Evolutionary conservation across 116 monocot genomes (phyloP).

Genomic region (Posidonia oceanica): DNA sequence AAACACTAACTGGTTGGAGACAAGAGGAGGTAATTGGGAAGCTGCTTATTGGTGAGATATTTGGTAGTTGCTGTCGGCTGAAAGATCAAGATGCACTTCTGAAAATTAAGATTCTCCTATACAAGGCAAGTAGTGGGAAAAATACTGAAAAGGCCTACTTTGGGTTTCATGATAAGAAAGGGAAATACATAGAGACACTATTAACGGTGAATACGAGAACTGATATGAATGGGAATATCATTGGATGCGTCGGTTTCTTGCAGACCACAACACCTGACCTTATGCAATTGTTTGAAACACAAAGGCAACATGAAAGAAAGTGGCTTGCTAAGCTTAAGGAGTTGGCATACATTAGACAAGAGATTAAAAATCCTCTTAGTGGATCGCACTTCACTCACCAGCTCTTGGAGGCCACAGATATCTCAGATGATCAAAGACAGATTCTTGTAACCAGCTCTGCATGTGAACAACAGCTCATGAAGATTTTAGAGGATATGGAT

Average conservation of each 20-base stretch:
- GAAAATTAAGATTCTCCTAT: slow-evolving; percentile 35
- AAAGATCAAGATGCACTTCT: slow-evolving; percentile 36
- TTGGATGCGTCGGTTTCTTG: slow-evolving; percentile 39
- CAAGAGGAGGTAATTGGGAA: slow-evolving; percentile 32
- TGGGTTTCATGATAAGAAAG: slow-evolving; percentile 29
- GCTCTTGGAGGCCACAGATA: slow-evolving; percentile 39
- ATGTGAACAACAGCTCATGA: slow-evolving; percentile 55
- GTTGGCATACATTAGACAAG: slow-evolving; percentile 65
- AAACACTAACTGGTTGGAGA: slow-evolving; percentile 35
- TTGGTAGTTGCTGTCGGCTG: slow-evolving; percentile 31
- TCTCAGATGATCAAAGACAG: slow-evolving; percentile 60
- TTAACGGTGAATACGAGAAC: slow-evolving; percentile 28
- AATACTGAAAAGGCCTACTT: slow-evolving; percentile 34
- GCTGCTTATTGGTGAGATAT: slow-evolving; percentile 35
- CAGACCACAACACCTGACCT: slow-evolving; percentile 41
- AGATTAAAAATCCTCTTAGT: slow-evolving; percentile 59
- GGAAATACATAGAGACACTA: slow-evolving; percentile 33
- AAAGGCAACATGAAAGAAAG: slow-evolving; percentile 46
- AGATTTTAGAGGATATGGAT: slow-evolving; percentile 27
- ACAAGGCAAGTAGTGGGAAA: slow-evolving; percentile 29
- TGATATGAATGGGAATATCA: slow-evolving; percentile 19
- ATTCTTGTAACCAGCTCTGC: slow-evolving; percentile 47
- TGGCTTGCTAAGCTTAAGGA: slow-evolving; percentile 53
- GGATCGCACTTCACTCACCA: slow-evolving; percentile 52
- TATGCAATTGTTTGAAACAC: slow-evolving; percentile 46